Evolutionary conservation across 139 green algal species (phyloP).

Genomic region (Zygnema cylindricum): DNA sequence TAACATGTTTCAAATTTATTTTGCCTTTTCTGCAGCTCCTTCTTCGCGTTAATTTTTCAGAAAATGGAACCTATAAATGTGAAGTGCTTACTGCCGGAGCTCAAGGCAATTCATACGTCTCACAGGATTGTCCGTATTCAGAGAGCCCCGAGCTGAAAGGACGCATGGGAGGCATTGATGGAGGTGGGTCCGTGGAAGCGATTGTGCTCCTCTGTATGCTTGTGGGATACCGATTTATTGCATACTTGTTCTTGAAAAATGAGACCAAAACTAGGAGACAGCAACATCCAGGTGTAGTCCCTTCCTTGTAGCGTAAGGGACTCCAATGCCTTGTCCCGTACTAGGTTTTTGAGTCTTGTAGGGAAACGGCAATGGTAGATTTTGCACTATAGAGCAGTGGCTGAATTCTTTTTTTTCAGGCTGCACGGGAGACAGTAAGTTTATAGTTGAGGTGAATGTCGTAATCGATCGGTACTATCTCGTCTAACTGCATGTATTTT

Average conservation of each 20-base stretch:
- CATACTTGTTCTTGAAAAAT: neutral
- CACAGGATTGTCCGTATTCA: neutral
- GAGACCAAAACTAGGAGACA: neutral
- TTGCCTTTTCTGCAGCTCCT: constrained; percentile 19
- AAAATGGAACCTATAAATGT: neutral
- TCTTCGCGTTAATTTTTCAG: constrained; percentile 1
- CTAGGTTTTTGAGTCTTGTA: too few relatives aligned
- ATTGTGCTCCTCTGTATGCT: constrained; percentile 24
- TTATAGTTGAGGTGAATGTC: too few relatives aligned
- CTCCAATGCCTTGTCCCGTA: too few relatives aligned
- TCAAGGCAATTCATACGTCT: neutral
- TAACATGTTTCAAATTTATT: too few relatives aligned
- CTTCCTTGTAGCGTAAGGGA: too few relatives aligned
- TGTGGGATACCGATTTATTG: constrained; percentile 11
- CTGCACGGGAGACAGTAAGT: too few relatives aligned
- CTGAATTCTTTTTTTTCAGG: too few relatives aligned
- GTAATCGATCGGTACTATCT: too few relatives aligned
- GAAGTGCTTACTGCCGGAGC: neutral
- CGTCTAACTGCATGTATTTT: too few relatives aligned
- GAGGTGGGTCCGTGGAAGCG: constrained; percentile 8
- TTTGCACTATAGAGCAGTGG: too few relatives aligned
- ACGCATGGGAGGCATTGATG: neutral
- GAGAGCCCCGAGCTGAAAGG: neutral
- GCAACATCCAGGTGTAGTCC: too few relatives aligned
- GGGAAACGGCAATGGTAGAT: too few relatives aligned